Evolutionary conservation across 2,329 filamentous ascomycete genomes (phyloP).

Genomic region (Scedosporium minutisporum): DNA sequence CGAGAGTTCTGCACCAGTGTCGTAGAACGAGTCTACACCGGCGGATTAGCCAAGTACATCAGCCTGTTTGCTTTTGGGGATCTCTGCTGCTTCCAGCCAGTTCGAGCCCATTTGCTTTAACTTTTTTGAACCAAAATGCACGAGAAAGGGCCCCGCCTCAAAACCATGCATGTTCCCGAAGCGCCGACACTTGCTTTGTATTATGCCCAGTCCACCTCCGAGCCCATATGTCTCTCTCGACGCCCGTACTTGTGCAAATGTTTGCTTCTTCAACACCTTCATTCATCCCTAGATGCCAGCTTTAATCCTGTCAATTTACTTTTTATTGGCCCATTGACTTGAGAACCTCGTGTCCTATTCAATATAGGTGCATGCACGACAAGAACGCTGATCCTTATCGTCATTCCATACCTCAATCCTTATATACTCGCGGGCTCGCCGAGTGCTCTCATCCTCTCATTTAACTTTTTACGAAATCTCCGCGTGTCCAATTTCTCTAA

Average conservation of each 20-base stretch:
- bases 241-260: not conserved
- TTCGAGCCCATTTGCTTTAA: not conserved
- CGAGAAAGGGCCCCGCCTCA: not conserved
- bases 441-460: too few relatives aligned
- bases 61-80: slow-evolving; percentile 1
- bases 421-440: too few relatives aligned
- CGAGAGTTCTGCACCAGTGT: not conserved
- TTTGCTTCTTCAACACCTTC: not conserved
- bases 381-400: not conserved
- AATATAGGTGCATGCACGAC: not conserved
- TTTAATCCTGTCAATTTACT: not conserved
- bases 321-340: not conserved
- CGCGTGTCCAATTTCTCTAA: too few relatives aligned
- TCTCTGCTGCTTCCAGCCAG: not conserved
- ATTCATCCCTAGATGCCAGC: not conserved
- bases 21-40: not conserved
- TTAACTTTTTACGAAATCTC: not conserved
- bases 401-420: not conserved
- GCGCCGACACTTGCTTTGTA: not conserved
- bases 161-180: not conserved
- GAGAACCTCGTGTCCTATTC: not conserved
- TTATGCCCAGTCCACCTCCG: too few relatives aligned
- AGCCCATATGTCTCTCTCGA: not conserved
- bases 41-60: not conserved
- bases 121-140: not conserved